These are phyloP conservation scores for Allantophomopsis lycopodina DNA, from an alignment of 2,329 filamentous ascomycete species.

Conservation along the genomic window DNA sequence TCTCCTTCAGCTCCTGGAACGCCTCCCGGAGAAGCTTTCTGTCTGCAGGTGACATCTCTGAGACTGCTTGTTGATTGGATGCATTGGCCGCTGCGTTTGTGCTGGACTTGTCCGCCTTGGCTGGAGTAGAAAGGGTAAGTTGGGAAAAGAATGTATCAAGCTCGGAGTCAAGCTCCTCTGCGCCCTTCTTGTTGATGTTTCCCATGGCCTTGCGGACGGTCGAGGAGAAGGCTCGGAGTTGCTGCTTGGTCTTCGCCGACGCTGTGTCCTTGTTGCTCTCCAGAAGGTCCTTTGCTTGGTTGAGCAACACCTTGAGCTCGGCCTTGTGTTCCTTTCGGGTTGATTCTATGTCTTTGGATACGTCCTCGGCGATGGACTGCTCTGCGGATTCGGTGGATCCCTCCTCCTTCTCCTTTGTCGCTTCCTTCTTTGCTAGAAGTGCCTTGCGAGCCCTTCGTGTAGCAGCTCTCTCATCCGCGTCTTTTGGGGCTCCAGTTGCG, in stretches of 20 bases:
- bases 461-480: slow-evolving; percentile 10
- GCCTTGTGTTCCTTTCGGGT: slow-evolving; percentile 19
- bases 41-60: slow-evolving; percentile 3
- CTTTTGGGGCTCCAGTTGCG: slow-evolving; percentile 67
- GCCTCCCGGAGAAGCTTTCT: slow-evolving; percentile 4
- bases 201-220: slow-evolving; percentile 22
- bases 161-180: slow-evolving; percentile 36
- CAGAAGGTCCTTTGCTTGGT: slow-evolving; percentile 46
- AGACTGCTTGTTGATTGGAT: slow-evolving; percentile 6
- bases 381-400: slow-evolving; percentile 10
- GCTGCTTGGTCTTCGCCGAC: slow-evolving; percentile 59
- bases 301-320: slow-evolving; percentile 34
- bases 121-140: slow-evolving; percentile 1
- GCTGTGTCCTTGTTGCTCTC: slow-evolving; percentile 34
- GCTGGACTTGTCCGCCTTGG: slow-evolving; percentile 4
- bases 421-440: slow-evolving; percentile 12
- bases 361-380: slow-evolving; percentile 9
- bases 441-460: slow-evolving; percentile 7
- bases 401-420: slow-evolving; percentile 15
- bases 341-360: slow-evolving; percentile 22
- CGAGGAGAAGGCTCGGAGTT: slow-evolving; percentile 58
- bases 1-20: slow-evolving; percentile 37
- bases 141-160: slow-evolving; percentile 33
- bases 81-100: slow-evolving; percentile 4
- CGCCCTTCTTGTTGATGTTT: slow-evolving; percentile 23